Evolutionary conservation across 2,329 filamentous ascomycete genomes (phyloP).

Genomic region (Cercospora sp.): DNA sequence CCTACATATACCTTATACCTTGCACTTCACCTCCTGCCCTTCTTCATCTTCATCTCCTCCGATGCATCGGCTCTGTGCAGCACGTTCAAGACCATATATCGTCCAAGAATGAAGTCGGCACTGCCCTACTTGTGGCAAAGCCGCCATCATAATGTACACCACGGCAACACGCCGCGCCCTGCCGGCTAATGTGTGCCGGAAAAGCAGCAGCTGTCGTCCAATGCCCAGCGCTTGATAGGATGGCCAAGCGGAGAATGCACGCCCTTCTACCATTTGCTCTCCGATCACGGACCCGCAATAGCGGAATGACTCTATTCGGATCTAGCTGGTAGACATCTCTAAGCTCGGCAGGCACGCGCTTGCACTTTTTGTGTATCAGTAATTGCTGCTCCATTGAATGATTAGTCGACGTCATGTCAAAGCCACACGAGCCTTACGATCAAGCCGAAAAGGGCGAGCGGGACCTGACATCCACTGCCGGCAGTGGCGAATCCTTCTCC

Average conservation of each 20-base stretch:
- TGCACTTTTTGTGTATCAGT: not conserved
- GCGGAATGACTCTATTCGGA: not conserved
- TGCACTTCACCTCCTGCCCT: not conserved
- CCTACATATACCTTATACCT: not conserved
- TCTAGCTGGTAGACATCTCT: not conserved
- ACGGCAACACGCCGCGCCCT: not conserved
- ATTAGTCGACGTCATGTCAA: not conserved
- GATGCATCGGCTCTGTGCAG: not conserved
- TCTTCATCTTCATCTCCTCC: not conserved
- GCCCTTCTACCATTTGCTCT: not conserved
- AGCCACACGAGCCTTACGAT: not conserved
- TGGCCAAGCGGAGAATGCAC: not conserved
- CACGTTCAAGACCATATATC: not conserved
- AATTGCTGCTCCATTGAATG: not conserved
- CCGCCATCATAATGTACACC: not conserved
- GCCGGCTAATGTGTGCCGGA: conserved; percentile 1
- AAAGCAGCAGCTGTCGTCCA: conserved; percentile 3
- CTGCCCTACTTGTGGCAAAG: not conserved
- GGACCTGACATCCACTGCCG: conserved; percentile 3
- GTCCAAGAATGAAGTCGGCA: not conserved
- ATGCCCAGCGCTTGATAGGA: conserved; percentile 5
- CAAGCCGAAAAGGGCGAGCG: not conserved
- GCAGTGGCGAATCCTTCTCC: conserved; percentile 23
- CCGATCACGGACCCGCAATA: not conserved
- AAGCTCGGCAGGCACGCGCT: not conserved